Evolutionary conservation across 352 stramenopile species (phyloP).

Genomic region (Globisporangium sylvaticum): DNA sequence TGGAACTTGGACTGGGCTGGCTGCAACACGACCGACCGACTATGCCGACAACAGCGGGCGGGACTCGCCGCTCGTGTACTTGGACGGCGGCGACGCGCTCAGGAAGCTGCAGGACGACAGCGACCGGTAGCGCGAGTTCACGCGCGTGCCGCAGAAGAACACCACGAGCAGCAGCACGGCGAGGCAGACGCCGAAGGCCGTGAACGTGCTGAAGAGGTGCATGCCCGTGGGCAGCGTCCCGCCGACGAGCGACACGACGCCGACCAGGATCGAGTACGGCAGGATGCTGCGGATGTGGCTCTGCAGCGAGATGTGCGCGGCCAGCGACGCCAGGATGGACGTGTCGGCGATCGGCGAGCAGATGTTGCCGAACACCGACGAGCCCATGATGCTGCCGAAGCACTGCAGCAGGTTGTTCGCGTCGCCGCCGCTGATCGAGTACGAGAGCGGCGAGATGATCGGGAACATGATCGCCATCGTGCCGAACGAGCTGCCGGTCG

Average conservation of each 20-base stretch:
- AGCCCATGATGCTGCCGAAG: slow-evolving; percentile 85
- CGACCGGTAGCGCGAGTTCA: slow-evolving; percentile 74
- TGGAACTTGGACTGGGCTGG: neutral
- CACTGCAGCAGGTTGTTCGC: slow-evolving; percentile 79
- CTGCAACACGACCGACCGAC: neutral
- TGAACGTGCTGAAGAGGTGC: slow-evolving; percentile 75
- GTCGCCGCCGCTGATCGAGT: slow-evolving; percentile 75
- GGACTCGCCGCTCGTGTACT: slow-evolving; percentile 42
- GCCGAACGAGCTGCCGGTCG: slow-evolving; percentile 86
- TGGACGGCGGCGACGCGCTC: slow-evolving; percentile 52
- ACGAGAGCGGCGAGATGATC: slow-evolving; percentile 86
- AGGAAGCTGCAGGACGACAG: slow-evolving; percentile 74
- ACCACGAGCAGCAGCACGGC: slow-evolving; percentile 69
- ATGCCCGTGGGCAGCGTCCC: slow-evolving; percentile 71
- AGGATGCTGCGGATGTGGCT: slow-evolving; percentile 85
- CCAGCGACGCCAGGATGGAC: slow-evolving; percentile 86
- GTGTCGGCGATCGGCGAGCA: slow-evolving; percentile 93
- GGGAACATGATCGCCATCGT: slow-evolving; percentile 94
- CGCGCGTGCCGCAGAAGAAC: slow-evolving; percentile 74
- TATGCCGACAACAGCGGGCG: slow-evolving; percentile 41
- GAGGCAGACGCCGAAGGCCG: slow-evolving; percentile 70
- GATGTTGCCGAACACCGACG: slow-evolving; percentile 86
- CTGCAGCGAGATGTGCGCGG: slow-evolving; percentile 67
- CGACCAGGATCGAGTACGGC: slow-evolving; percentile 78
- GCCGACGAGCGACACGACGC: slow-evolving; percentile 55